Base-by-base conservation (phyloP, 1,139 yeast genomes). In the Geotrichum armillariae region DNA sequence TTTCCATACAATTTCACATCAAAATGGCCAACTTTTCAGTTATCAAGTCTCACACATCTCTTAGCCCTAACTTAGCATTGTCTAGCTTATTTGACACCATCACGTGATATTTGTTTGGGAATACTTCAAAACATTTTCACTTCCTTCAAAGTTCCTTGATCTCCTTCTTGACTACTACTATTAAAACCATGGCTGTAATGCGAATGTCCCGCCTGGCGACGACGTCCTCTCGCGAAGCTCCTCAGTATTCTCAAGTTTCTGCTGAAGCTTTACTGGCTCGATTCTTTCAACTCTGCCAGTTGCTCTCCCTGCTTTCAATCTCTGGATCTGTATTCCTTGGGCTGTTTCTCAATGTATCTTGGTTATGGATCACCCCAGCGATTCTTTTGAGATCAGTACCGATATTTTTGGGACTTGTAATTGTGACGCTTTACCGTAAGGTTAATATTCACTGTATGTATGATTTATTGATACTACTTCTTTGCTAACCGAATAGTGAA, bases 401-500 rank as follows among this genome's bases (percentile, higher is more conserved):
- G 6, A 31, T 62, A 6, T 52, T 60, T 14, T 29, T 56, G 2
- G 55, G 64, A 2, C 53, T 60, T 8, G 57, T 65, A 37, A 48
- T 61, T 6, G 54, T 68, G 1, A 56, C 60, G n/a, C 47, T 67
- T 11, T 50, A 63, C 47, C 58, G 69, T 23, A 66, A 66, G 50
- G 55, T 58, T 22, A 54, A 61, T 42, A 45, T 64, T 20, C 64
- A 56, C 40, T 50, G 59, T 53, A 55, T 27, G 55, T 43, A 12
- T 11, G 18, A 31, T 23, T 22, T 32, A 35, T 21, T 36, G 14
- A 2, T 23, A 11, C 3, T 12, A n/a, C 4, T 16, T 36, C 8
- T 27, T 34, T 29, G 14, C 25, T 20, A 12, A 34, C 12, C 14
- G 22, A 37, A 20, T 25, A 46, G 47, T 47, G 1, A 41, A 42